Evolutionary conservation across 31 red algal species (phyloP), one percentile per base, ranked within the genome.

Genomic region (Endocladia muricata): DNA sequence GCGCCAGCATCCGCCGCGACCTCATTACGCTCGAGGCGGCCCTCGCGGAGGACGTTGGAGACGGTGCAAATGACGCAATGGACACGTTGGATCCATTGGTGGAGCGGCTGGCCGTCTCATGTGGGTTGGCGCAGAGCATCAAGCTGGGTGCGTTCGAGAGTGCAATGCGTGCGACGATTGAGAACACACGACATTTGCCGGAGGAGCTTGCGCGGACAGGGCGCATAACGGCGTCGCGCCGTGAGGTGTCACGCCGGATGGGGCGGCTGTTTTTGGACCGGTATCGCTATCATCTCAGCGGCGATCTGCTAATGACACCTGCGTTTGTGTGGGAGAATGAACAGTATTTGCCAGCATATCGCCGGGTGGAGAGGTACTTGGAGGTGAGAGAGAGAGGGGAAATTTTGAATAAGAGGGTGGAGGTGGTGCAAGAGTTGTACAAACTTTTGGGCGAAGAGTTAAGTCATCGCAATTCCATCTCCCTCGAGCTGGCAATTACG

Each of bases 261-360:
- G 94, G 94, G 34, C 68, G 72, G 29, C 79, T 97, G 3, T 81
- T 97, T 69, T 66, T 93, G 25, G 84, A 91, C 44, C 44, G 94
- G 33, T 90, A 97, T 78, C 79, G 64, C 21, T 74, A 88, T 33
- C 87, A 88, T 67, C 82, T 96, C 2, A 85, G 82, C 28, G 77
- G 77, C 40, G 93, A 96, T 56, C 78, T 96, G 73, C 63, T 96
- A 15, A 83, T 92, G 59, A 70, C 90, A 44, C 93, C 93, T 2
- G 89, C 78, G 34, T 88, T 92, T 63, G 87, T 96, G 37, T 93
- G 89, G 89, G 74, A 93, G 37, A 83, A 97, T 54, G 88, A 92
- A 64, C 56, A 55, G 1, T 93, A 89, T 73, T 52, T 89, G 6
- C 84, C 83, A 15, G 47, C 49, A 2, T 93, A 97, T 48, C 60